Base-by-base conservation (phyloP, 1,139 yeast species). In the Kodamaea plutei region DNA sequence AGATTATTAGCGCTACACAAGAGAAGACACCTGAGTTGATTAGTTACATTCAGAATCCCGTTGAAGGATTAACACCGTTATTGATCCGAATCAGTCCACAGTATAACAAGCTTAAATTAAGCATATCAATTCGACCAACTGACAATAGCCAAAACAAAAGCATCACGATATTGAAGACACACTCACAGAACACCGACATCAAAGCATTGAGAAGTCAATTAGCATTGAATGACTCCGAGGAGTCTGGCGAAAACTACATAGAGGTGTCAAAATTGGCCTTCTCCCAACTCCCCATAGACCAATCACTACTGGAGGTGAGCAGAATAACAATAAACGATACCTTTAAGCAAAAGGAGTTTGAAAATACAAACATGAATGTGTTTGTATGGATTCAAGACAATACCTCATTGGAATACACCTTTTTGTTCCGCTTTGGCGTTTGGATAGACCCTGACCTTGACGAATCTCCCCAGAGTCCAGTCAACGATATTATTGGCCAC, bases 271-370 rank as follows among this genome's bases (percentile, higher is more conserved):
- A 54, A 30, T 41, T 64, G 9, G 47, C 46, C 10, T 60, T 48
- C 36, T 25, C 40, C 7, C 44, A 48, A 30, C 41, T 63, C 12
- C 65, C 67, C 1, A 40, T 59, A 6, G 57, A 58, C 30, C n/a
- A n/a, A n/a, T 38, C 38, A 9, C 33, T 33, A n/a, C 23, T 33
- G 3, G 16, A 33, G 1, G 48, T 40, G 2, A 39, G 40, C 15
- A 47, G 47, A 28, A 39, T 63, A 6, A 50, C 55, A 2, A 51
- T 64, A 6, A 64, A 62, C 33, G 71, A 64, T 39, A 36, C 45
- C 12, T 62, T 46, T 30, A 46, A 50, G 20, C 30, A 37, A 9
- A 34, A 31, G 3, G 31, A 33, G 2, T 49, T 52, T 24, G 46
- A 45, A 22, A 43, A 50, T 28, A 46, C 41, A 11, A 40, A 42